A percentile compares a stretch with the other conserved stretches of the same genome.
These are phyloP conservation scores for Musa beccarii DNA, from an alignment of 176 grass and related monocot genomes.

Conservation along the genomic window DNA sequence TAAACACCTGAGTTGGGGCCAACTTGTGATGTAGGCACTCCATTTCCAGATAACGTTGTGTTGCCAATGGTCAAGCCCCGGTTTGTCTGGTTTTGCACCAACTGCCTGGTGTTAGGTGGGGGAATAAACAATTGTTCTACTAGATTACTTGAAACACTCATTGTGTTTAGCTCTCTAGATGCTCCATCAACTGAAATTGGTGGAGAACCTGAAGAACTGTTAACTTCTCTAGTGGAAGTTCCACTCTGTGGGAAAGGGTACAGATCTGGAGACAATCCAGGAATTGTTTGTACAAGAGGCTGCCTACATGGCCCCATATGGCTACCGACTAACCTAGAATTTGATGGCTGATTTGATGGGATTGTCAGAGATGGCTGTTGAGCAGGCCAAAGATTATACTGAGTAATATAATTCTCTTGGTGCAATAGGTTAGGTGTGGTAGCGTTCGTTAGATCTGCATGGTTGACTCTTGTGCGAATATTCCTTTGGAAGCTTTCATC, in stretches of 20 bases:
- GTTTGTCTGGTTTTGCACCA: background rate
- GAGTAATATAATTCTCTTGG: background rate
- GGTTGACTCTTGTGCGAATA: constrained; percentile 6
- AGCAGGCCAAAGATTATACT: background rate
- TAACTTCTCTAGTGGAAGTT: constrained; percentile 1
- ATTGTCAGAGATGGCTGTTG: background rate
- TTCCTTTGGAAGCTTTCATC: constrained; percentile 10
- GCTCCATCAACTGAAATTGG: background rate
- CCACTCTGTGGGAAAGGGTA: constrained; percentile 5
- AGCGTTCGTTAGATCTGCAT: constrained; percentile 1
- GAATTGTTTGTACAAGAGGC: background rate
- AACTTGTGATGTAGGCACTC: constrained; percentile 5
- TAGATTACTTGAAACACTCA: background rate
- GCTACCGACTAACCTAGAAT: background rate
- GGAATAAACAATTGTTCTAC: background rate
- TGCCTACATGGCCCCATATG: background rate
- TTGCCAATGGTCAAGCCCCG: constrained; percentile 4
- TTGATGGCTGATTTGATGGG: background rate
- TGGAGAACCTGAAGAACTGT: constrained; percentile 3
- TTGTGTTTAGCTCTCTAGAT: background rate
- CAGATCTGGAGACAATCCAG: background rate
- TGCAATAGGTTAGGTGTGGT: constrained; percentile 1
- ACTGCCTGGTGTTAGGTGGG: background rate
- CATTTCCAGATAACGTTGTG: constrained; percentile 6
- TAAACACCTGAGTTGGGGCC: background rate